Conservation (phyloP, 768 basidiomycete genomes). For the Calvatia gigantea region DNA sequence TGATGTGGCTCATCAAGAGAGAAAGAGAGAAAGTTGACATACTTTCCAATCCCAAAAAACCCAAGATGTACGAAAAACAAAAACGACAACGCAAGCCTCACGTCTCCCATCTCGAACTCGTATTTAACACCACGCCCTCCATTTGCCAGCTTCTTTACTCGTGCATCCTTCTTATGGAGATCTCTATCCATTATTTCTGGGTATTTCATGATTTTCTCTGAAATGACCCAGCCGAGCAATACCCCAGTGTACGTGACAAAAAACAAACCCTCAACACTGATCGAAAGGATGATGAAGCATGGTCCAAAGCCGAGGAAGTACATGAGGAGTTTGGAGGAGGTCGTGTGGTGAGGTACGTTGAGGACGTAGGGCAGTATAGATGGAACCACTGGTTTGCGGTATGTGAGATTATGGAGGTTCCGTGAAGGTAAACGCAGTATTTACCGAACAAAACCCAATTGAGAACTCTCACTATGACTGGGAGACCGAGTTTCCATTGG, state of each 20-base stretch:
- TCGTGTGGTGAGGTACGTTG: constrained; percentile 29
- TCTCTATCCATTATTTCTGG: background rate
- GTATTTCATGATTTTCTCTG: constrained; percentile 12
- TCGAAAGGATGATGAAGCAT: constrained; percentile 76
- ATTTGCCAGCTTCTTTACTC: too few species aligned
- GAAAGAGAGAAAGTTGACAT: constrained; percentile 23
- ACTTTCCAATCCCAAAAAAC: constrained; percentile 87
- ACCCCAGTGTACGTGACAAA: constrained; percentile 68
- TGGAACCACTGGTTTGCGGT: constrained; percentile 35
- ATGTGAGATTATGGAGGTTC: background rate
- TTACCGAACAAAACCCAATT: constrained; percentile 69
- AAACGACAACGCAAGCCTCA: constrained; percentile 77
- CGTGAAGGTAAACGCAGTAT: constrained; percentile 16
- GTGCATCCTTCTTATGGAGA: background rate
- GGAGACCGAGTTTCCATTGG: constrained; percentile 64
- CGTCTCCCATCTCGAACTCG: constrained; percentile 52
- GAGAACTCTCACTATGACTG: constrained; percentile 49
- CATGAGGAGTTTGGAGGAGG: too few species aligned
- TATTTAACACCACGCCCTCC: constrained; percentile 26
- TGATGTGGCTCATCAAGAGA: too few species aligned
- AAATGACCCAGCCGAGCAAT: constrained; percentile 60
- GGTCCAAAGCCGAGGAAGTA: constrained; percentile 69
- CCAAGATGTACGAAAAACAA: constrained; percentile 84
- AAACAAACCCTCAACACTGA: constrained; percentile 80
- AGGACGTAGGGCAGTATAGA: constrained; percentile 49